phyloP scores from a whole-genome alignment of 768 basidiomycete genomes.

The Leccinum broughii region DNA sequence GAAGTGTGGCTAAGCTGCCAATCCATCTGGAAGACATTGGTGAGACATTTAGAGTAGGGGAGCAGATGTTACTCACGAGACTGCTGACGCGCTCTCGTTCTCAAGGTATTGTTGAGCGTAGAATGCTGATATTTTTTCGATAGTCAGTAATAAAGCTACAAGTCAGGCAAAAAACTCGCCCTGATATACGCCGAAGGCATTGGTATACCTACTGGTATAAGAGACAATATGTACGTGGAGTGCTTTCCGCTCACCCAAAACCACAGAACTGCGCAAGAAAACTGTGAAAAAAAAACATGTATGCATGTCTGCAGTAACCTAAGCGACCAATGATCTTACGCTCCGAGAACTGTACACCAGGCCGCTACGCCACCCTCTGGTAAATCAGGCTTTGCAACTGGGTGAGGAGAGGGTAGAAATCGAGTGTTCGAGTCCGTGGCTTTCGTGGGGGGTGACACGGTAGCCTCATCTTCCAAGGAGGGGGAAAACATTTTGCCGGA shows the following conservation, averaged over 20 bases:
- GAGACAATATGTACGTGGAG: neutral
- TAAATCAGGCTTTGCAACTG: neutral
- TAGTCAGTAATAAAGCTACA: neutral
- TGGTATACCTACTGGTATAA: slow-evolving; percentile 16
- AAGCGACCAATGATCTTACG: slow-evolving; percentile 13
- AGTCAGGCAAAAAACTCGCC: slow-evolving; percentile 2
- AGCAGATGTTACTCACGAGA: slow-evolving; percentile 5
- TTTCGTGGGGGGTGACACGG: neutral
- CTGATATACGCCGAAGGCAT: slow-evolving; percentile 32
- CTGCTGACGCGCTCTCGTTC: slow-evolving; percentile 22
- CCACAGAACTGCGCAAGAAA: slow-evolving; percentile 30
- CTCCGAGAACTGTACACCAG: slow-evolving; percentile 29
- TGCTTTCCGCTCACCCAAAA: slow-evolving; percentile 20
- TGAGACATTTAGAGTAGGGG: neutral
- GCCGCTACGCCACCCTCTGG: slow-evolving; percentile 22
- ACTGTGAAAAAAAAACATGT: slow-evolving; percentile 5
- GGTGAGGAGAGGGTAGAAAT: neutral
- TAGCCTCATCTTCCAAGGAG: neutral
- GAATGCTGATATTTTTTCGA: slow-evolving; percentile 15
- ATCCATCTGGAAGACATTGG: slow-evolving; percentile 23
- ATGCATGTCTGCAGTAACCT: neutral
- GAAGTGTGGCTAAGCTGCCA: slow-evolving; percentile 22
- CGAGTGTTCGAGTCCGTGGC: neutral
- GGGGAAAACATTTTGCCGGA: neutral
- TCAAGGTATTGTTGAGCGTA: slow-evolving; percentile 24